These are phyloP conservation scores for Yarrowia sp. DNA, from an alignment of 805 yeast species.

Conservation along the genomic window DNA sequence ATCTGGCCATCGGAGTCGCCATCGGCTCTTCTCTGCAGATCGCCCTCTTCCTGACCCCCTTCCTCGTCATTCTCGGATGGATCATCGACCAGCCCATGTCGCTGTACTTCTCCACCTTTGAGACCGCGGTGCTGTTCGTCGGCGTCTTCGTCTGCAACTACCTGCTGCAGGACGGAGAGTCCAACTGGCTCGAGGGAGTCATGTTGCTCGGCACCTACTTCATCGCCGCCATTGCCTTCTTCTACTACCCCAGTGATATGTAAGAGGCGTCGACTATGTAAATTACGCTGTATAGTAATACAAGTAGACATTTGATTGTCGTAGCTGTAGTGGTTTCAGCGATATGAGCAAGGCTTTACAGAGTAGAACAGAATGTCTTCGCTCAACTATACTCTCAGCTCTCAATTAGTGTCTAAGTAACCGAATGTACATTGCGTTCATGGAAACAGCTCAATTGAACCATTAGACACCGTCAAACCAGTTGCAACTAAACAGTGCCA, in stretches of 20 bases:
- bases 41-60: conserved; percentile 92
- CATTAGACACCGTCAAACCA: no score
- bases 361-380: no score
- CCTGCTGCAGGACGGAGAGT: conserved; percentile 87
- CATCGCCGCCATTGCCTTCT: conserved; percentile 86
- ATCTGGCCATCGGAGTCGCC: conserved; percentile 94
- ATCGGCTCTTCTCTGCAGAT: conserved; percentile 94
- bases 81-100: conserved; percentile 86
- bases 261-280: not conserved
- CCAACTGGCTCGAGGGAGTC: conserved; percentile 96
- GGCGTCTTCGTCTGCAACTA: conserved; percentile 86
- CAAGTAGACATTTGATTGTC: no score
- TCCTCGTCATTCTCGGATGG: conserved; percentile 96
- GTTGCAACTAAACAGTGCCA: no score
- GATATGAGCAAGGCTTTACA: no score
- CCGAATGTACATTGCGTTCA: no score
- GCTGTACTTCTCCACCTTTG: conserved; percentile 85
- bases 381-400: no score
- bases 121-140: conserved; percentile 86
- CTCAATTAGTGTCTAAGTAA: no score
- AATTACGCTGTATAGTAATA: not conserved
- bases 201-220: conserved; percentile 84
- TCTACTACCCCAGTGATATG: conserved; percentile 31
- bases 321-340: no score
- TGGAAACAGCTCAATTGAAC: no score